Base-by-base conservation (phyloP, 2,329 filamentous ascomycete species). In the Fusarium chlamydosporum region DNA sequence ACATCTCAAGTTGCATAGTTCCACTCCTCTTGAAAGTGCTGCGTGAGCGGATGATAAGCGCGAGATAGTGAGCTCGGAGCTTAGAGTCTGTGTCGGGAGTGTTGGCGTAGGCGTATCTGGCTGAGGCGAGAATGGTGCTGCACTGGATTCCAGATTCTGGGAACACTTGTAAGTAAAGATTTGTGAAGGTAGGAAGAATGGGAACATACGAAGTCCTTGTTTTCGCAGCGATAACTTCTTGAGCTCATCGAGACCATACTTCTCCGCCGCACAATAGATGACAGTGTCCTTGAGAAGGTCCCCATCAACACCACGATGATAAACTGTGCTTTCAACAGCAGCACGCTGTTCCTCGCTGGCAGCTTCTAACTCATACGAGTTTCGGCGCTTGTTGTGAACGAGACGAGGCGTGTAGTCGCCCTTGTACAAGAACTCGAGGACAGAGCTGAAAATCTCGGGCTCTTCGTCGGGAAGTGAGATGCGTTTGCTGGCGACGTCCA, bases 1-100 rank as follows among this genome's bases (percentile, higher is more conserved):
- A 92, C 94, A 97, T 97, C 82, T 97, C 94, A 72, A 92, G 88
- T 81, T 97, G 94, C 94, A 97, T 97, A 5, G 94, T 97, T 56
- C 94, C 93, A 79, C 93, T 97, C 56, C 93, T 87, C 85, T 97
- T 97, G 82, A 97, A 97, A 3, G 93, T 97, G 76, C 88, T 87
- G 71, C 94, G 88, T 73, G 91, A 93, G 70, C 94, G 90, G 77
- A 97, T 96, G 80, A 97, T 97, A 76, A 97, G 88, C 18, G 94
- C 93, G 37, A 97, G 89, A 74, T 97, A 97, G 80, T 97, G 94
- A 26, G 93, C 93, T 61, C 94, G 88, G 55, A 97, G 85, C 80
- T 94, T 94, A n/a, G 92, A 95, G 82, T 97, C 94, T 23, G 85
- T 92, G 76, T 97, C 93, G 4, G 94, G 93, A 0, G 94, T 97